Base-by-base conservation (phyloP, 495 filamentous ascomycete genomes). In the Acidiella bohemica region DNA sequence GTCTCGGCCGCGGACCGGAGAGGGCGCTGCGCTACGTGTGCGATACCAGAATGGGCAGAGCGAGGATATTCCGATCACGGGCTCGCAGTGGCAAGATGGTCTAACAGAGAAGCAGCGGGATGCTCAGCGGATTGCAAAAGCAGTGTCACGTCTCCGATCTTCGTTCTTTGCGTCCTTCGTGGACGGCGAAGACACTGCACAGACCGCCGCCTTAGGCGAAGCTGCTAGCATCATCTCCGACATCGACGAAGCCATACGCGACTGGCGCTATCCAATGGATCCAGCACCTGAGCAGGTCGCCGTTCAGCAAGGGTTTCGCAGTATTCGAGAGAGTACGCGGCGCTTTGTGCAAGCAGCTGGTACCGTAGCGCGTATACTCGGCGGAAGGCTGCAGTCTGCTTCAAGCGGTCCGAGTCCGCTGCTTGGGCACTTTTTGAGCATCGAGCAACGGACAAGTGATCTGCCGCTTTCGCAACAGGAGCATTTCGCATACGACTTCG, bases 321-420 rank as follows among this genome's bases (percentile, higher is more conserved):
- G 58, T 7, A 64, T 75, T 36, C 72, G 79, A 18, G 65, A 73
- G 27, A 61, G 68, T 13, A 59, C 68, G n/a, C 70, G 74, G 50
- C 60, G 73, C 30, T 82, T 82, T 54, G 66, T 81, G 4, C 78
- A 80, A 58, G 78, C 76, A n/a, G 63, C 73, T 18, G 79, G 78
- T 19, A 71, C 71, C 7, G 52, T 83, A 14, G 60, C 73, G 12
- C 57, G 65, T 18, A 63, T 68, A 5, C 56, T 82, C 12, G 72
- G 72, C 35, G 69, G 68, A 7, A 57, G 55, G 34, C 39, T 67
- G 0, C 59, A 61, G 17, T 62, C 54, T 9, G 54, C 56, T 12
- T 59, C 59, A 23, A 32, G 34, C 40, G 12, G 51, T 55, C 26
- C 32, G 14, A 36, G 26, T 25, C 32, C 40, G 10, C 17, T 42